Conservation (phyloP, 2,329 filamentous ascomycete species). For the Diplodia scrobiculata region DNA sequence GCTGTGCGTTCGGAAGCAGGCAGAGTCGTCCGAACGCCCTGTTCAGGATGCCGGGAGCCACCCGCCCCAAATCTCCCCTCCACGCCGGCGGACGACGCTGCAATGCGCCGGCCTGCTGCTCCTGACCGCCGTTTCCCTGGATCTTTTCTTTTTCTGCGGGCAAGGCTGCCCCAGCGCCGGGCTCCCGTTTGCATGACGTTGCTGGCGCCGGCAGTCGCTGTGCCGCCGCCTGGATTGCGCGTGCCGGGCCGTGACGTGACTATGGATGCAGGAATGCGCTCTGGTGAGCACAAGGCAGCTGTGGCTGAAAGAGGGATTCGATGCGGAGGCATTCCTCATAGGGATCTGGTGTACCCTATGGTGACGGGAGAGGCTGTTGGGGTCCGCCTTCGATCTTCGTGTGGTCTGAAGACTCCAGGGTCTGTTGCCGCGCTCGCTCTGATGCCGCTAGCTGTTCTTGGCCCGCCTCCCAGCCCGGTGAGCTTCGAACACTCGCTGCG, state of each 20-base stretch:
- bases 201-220: conserved; percentile 3
- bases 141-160: conserved; percentile 19
- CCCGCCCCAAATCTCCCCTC: conserved; percentile 13
- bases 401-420: conserved; percentile 33
- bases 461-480: not conserved
- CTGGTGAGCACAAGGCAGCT: conserved; percentile 17
- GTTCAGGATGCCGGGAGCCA: conserved; percentile 19
- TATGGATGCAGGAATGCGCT: conserved; percentile 25
- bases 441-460: conserved; percentile 24
- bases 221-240: conserved; percentile 5
- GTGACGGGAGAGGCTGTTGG: conserved; percentile 23
- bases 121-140: conserved; percentile 28
- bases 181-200: conserved; percentile 15
- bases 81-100: not conserved
- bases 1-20: conserved; percentile 23
- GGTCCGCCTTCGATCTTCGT: conserved; percentile 15
- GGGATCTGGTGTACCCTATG: conserved; percentile 23
- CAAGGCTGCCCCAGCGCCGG: not conserved
- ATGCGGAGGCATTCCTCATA: conserved; percentile 6
- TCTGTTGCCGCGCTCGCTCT: not conserved
- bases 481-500: not conserved
- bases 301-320: conserved; percentile 24
- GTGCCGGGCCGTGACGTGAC: conserved; percentile 25
- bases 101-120: conserved; percentile 6
- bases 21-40: conserved; percentile 27